Conservation (phyloP, 2,329 filamentous ascomycete species). For the Fusarium palustre region DNA sequence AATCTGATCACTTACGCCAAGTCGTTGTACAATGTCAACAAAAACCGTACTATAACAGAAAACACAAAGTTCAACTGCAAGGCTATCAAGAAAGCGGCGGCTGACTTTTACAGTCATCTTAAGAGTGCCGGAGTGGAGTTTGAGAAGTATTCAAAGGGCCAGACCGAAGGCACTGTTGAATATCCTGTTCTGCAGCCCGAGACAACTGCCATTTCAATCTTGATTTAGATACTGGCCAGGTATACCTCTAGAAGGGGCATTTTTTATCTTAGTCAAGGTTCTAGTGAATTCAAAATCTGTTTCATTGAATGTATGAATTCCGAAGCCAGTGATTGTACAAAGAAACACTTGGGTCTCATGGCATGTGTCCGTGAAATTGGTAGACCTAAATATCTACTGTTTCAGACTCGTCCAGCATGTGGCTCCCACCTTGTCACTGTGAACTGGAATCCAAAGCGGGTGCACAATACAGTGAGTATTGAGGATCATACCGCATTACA, state of each 20-base stretch:
- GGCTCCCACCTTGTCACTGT: too few species aligned
- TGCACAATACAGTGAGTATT: too few species aligned
- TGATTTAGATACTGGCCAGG: constrained; percentile 1
- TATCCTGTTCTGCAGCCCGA: constrained; percentile 29
- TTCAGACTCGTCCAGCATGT: too few species aligned
- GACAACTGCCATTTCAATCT: constrained; percentile 25
- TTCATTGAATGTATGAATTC: rapidly evolving
- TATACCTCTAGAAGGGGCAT: too few species aligned
- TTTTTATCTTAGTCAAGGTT: neutral
- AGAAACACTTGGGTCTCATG: too few species aligned
- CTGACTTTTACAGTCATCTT: constrained; percentile 9
- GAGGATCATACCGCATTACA: too few species aligned
- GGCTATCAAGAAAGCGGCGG: constrained; percentile 11
- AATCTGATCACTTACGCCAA: constrained; percentile 34
- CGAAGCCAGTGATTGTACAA: neutral
- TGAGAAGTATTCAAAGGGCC: constrained; percentile 1
- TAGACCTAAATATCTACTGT: too few species aligned
- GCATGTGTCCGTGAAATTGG: too few species aligned
- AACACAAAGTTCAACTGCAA: neutral
- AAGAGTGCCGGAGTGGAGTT: constrained; percentile 2
- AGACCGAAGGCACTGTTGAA: constrained; percentile 21
- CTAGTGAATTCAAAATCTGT: neutral
- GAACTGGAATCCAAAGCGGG: too few species aligned
- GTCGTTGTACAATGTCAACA: constrained; percentile 28
- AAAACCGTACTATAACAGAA: constrained; percentile 1